Evolutionary conservation across 805 yeast species (phyloP).

Genomic region (Wickerhamiella sorbophila): DNA sequence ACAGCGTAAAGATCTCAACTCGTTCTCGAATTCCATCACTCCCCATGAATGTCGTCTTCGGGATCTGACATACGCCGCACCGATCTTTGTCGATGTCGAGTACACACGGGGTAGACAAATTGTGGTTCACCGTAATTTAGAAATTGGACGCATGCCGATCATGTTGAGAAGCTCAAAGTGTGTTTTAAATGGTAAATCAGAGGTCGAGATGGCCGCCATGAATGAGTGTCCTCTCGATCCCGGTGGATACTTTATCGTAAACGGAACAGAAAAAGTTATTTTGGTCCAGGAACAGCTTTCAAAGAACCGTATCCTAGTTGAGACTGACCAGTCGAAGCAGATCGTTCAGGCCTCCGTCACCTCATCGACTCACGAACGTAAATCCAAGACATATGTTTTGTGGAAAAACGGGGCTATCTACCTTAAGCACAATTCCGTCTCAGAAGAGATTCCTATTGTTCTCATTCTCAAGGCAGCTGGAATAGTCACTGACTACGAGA

Average conservation of each 20-base stretch:
- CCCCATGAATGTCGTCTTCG: constrained; percentile 95
- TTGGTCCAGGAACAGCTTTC: constrained; percentile 93
- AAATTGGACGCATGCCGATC: constrained; percentile 97
- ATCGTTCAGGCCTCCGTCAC: constrained; percentile 97
- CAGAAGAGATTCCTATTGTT: constrained; percentile 92
- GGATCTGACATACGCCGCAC: constrained; percentile 89
- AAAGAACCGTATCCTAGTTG: constrained; percentile 94
- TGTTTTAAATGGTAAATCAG: constrained; percentile 63
- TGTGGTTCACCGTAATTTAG: constrained; percentile 76
- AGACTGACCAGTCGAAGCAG: constrained; percentile 87
- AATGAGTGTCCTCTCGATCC: constrained; percentile 97
- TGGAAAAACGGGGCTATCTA: constrained; percentile 82
- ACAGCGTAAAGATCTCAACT: constrained; percentile 26
- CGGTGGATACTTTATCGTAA: constrained; percentile 95
- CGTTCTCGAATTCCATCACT: constrained; percentile 24
- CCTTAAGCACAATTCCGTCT: constrained; percentile 86
- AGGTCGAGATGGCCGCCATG: constrained; percentile 69
- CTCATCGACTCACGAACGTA: constrained; percentile 94
- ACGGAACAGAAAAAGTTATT: constrained; percentile 96
- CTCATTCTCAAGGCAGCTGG: constrained; percentile 92
- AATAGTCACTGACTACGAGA: constrained; percentile 78
- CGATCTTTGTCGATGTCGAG: constrained; percentile 91
- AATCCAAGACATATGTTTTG: constrained; percentile 90
- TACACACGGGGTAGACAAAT: constrained; percentile 91
- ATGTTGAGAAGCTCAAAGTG: constrained; percentile 93